phyloP scores from a whole-genome alignment of 2,329 filamentous ascomycete species.

The Neonectria hederae region DNA sequence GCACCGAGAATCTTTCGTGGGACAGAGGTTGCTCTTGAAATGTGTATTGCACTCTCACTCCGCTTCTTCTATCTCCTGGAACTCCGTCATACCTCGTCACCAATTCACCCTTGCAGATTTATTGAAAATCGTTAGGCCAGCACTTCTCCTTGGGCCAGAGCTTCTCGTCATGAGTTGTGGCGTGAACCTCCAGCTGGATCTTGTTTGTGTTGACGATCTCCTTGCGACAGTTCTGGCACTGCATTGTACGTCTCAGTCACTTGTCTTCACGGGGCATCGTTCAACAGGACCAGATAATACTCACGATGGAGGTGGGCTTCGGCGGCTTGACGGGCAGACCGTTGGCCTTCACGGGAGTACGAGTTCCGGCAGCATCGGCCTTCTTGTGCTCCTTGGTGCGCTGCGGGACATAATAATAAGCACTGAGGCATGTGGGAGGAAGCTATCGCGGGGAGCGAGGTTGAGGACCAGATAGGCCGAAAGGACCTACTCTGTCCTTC shows the following conservation, averaged over 20 bases:
- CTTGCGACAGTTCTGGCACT: slow-evolving; percentile 62
- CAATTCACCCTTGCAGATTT: neutral
- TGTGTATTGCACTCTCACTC: neutral
- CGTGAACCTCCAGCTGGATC: slow-evolving; percentile 62
- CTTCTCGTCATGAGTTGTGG: slow-evolving; percentile 59
- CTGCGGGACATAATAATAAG: slow-evolving; percentile 39
- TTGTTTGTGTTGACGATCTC: slow-evolving; percentile 62
- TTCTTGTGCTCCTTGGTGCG: slow-evolving; percentile 65
- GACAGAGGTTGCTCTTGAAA: neutral
- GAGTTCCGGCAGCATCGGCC: slow-evolving; percentile 63
- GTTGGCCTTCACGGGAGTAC: slow-evolving; percentile 63
- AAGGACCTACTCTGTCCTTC: slow-evolving; percentile 8
- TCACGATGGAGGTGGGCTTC: slow-evolving; percentile 51
- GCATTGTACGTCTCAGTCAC: slow-evolving; percentile 9
- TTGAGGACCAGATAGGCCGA: neutral
- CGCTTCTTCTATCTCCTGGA: neutral
- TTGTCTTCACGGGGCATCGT: neutral
- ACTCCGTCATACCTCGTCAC: neutral
- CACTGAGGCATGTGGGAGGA: neutral
- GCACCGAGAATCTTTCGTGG: neutral
- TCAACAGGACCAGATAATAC: neutral
- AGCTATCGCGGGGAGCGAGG: neutral
- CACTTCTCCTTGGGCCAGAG: slow-evolving; percentile 67
- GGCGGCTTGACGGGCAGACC: slow-evolving; percentile 63
- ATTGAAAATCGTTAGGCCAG: slow-evolving; percentile 60